Evolutionary conservation across 2,329 filamentous ascomycete genomes (phyloP).

Genomic region (Acrocalymma vagum): DNA sequence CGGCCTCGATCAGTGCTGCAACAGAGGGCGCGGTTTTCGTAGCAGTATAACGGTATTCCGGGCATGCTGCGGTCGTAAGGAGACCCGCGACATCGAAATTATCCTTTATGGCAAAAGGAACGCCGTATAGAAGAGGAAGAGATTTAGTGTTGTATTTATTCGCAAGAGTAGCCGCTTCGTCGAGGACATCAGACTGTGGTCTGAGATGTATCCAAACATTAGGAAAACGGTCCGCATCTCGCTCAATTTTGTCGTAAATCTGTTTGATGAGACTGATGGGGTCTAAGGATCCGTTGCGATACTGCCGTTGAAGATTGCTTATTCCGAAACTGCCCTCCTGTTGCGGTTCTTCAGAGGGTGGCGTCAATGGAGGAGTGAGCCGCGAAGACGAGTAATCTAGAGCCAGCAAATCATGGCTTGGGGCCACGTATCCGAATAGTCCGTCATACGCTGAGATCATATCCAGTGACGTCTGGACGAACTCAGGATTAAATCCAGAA

Average conservation of each 20-base stretch:
- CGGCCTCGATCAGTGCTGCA: slow-evolving; percentile 54
- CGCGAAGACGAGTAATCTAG: neutral
- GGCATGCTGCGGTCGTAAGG: slow-evolving; percentile 57
- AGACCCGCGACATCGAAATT: slow-evolving; percentile 59
- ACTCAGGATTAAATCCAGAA: slow-evolving; percentile 51
- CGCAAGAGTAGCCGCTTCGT: neutral
- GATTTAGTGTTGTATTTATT: neutral
- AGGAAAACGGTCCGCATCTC: neutral
- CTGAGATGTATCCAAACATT: slow-evolving; percentile 1
- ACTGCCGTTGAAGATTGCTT: neutral
- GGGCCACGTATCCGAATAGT: slow-evolving; percentile 54
- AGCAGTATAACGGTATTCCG: slow-evolving; percentile 54
- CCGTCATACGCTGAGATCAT: slow-evolving; percentile 57
- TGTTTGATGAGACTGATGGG: neutral
- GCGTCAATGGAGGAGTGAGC: neutral
- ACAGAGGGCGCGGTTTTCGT: slow-evolving; percentile 57
- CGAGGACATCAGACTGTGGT: neutral
- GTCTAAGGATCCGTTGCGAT: neutral
- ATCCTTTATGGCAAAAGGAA: slow-evolving; percentile 64
- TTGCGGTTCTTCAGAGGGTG: neutral
- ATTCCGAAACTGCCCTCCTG: neutral
- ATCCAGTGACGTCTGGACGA: slow-evolving; percentile 53
- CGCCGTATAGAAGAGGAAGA: slow-evolving; percentile 56
- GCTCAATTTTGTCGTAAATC: neutral
- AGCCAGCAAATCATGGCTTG: slow-evolving; percentile 1